Evolutionary conservation across 164 flowering plant genomes (phyloP).

Genomic region (Berberis thunbergii): DNA sequence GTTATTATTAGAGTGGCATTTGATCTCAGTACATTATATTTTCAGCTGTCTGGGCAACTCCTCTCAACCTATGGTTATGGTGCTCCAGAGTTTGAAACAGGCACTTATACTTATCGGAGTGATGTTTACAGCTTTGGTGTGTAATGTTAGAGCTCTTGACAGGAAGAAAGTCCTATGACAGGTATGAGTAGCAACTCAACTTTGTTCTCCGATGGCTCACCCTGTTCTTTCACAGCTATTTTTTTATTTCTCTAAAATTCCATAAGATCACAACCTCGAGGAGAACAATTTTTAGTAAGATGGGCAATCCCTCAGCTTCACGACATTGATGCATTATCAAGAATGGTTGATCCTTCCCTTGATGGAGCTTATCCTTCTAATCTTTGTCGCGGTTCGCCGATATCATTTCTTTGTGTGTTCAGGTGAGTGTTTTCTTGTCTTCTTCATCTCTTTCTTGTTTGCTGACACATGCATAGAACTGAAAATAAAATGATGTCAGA

Average conservation of each 20-base stretch:
- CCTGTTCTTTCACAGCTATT: not conserved
- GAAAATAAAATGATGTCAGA: too few species aligned
- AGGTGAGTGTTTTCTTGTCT: conserved; percentile 36
- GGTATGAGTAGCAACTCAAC: conserved; percentile 26
- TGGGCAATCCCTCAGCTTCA: conserved; percentile 98
- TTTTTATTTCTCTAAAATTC: conserved; percentile 2
- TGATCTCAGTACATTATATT: conserved; percentile 6
- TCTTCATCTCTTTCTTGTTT: not conserved
- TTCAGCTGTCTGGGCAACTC: conserved; percentile 78
- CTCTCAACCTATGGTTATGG: conserved; percentile 61
- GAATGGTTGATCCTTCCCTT: conserved; percentile 94
- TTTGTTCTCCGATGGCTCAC: not conserved
- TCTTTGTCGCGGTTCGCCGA: conserved; percentile 89
- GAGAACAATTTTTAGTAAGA: conserved; percentile 77
- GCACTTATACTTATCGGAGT: conserved; percentile 54
- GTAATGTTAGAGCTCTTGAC: conserved; percentile 85
- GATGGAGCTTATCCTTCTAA: conserved; percentile 60
- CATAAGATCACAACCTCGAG: conserved; percentile 49
- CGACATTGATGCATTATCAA: conserved; percentile 80
- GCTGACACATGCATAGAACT: too few species aligned
- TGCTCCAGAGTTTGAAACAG: conserved; percentile 68
- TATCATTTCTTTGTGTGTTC: conserved; percentile 82
- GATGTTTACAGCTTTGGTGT: conserved; percentile 85
- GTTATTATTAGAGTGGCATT: not conserved
- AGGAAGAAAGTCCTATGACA: conserved; percentile 68